Evolutionary conservation across 2,329 filamentous ascomycete genomes (phyloP).

Genomic region (Epichloe coenophiala): DNA sequence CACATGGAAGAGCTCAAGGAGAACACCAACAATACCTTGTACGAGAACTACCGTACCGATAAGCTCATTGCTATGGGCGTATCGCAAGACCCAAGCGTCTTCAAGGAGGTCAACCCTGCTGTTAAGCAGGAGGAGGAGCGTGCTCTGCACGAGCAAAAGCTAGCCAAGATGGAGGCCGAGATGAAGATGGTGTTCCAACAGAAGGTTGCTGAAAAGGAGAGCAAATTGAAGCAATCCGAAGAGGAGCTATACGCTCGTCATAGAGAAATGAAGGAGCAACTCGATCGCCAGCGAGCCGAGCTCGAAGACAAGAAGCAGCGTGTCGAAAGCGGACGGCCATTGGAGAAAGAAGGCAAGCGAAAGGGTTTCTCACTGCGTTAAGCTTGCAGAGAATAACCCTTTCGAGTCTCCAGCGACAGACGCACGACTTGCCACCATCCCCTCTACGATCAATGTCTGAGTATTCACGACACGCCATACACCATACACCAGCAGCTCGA

Average conservation of each 20-base stretch:
- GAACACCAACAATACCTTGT: slow-evolving; percentile 96
- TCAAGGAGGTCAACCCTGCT: slow-evolving; percentile 99
- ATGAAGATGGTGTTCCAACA: slow-evolving; percentile 99
- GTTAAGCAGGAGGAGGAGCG: slow-evolving; percentile 99
- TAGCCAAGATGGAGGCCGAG: slow-evolving; percentile 99
- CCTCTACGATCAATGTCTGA: slow-evolving; percentile 39
- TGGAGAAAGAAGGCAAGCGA: slow-evolving; percentile 97
- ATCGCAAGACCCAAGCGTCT: slow-evolving; percentile 94
- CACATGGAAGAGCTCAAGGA: slow-evolving; percentile 99
- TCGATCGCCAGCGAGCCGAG: slow-evolving; percentile 87
- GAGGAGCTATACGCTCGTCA: slow-evolving; percentile 97
- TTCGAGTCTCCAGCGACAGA: slow-evolving; percentile 1
- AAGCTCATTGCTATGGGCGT: slow-evolving; percentile 98
- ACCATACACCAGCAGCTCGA: slow-evolving; percentile 45
- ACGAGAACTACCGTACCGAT: slow-evolving; percentile 99
- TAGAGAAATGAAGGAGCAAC: slow-evolving; percentile 99
- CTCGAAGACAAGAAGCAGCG: slow-evolving; percentile 97
- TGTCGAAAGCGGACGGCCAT: slow-evolving; percentile 84
- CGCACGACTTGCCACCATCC: slow-evolving; percentile 1
- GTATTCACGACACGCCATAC: slow-evolving; percentile 44
- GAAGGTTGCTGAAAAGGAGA: slow-evolving; percentile 98
- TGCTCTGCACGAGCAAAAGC: slow-evolving; percentile 95
- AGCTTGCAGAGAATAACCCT: slow-evolving; percentile 15
- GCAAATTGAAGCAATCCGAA: slow-evolving; percentile 98
- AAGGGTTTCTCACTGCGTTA: slow-evolving; percentile 99